Conservation (phyloP, 1,284 basidiomycete species). For the Erythrobasidium hasegawianum region DNA sequence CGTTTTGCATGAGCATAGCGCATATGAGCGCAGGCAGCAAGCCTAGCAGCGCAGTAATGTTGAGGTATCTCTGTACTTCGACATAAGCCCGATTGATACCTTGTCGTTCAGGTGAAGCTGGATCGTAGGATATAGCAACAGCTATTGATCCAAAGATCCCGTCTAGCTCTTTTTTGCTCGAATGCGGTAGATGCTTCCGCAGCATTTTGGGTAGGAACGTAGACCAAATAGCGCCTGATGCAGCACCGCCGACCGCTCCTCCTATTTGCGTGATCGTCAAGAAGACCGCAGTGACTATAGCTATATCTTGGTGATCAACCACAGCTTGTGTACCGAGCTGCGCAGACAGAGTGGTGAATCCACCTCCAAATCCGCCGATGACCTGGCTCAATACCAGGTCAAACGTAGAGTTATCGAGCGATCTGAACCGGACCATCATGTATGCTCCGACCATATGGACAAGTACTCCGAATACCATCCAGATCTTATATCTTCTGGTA, state of each 20-base stretch:
- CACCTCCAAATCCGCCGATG: conserved; percentile 41
- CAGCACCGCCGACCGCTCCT: conserved; percentile 45
- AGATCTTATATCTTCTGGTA: conserved; percentile 45
- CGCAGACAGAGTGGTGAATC: conserved; percentile 44
- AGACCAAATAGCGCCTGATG: conserved; percentile 46
- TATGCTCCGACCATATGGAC: conserved; percentile 44
- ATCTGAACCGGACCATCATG: conserved; percentile 46
- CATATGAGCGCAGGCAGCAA: conserved; percentile 18
- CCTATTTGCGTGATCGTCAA: conserved; percentile 47
- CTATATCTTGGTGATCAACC: conserved; percentile 44
- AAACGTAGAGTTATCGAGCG: conserved; percentile 43
- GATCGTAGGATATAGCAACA: conserved; percentile 42
- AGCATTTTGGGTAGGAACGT: conserved; percentile 41
- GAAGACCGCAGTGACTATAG: conserved; percentile 46
- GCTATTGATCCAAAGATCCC: conserved; percentile 44
- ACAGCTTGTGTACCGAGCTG: conserved; percentile 45
- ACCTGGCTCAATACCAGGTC: conserved; percentile 45
- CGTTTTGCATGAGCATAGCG: conserved; percentile 24
- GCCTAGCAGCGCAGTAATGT: conserved; percentile 31
- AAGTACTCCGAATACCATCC: conserved; percentile 44
- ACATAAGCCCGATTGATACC: conserved; percentile 43
- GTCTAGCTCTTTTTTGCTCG: conserved; percentile 36
- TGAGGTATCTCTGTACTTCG: conserved; percentile 43
- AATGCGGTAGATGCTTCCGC: conserved; percentile 34
- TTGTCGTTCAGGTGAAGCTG: conserved; percentile 35